Evolutionary conservation across 176 grass and related monocot species (phyloP).

Genomic region (Luzula sylvatica): DNA sequence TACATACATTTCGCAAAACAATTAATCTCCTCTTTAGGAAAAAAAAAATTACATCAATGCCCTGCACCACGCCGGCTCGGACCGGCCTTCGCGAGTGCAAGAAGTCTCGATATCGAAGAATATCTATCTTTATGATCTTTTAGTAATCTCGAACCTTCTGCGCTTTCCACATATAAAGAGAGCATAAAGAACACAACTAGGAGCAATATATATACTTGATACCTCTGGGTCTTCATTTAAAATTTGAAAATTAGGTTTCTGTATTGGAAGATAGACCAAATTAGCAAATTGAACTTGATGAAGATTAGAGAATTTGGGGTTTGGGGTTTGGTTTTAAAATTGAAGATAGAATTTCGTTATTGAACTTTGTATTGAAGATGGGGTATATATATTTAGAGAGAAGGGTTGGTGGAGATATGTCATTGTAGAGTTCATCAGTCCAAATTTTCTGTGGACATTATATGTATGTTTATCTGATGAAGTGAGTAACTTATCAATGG

Average conservation of each 20-base stretch:
- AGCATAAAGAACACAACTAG: slow-evolving; percentile 31
- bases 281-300: not conserved
- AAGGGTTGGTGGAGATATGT: too few relatives aligned
- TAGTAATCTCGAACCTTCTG: slow-evolving; percentile 43
- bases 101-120: slow-evolving; percentile 15
- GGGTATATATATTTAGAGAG: not conserved
- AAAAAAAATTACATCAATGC: slow-evolving; percentile 23
- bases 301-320: not conserved
- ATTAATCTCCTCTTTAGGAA: not conserved
- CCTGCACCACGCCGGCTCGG: slow-evolving; percentile 43
- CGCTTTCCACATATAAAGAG: slow-evolving; percentile 22
- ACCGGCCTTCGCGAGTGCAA: slow-evolving; percentile 40
- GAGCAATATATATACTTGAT: slow-evolving; percentile 1
- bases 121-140: slow-evolving; percentile 2
- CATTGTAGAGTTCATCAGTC: too few relatives aligned
- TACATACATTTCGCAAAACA: slow-evolving; percentile 12
- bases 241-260: not conserved
- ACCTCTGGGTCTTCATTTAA: slow-evolving; percentile 21
- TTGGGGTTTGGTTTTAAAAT: not conserved
- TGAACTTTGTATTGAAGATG: not conserved
- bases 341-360: slow-evolving; percentile 2
- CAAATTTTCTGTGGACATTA: too few relatives aligned
- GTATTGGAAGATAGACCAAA: not conserved
- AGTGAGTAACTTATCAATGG: too few relatives aligned
- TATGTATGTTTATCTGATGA: too few relatives aligned